phyloP scores from a whole-genome alignment of 1,284 basidiomycete species.

The Ceratobasidium sp. region DNA sequence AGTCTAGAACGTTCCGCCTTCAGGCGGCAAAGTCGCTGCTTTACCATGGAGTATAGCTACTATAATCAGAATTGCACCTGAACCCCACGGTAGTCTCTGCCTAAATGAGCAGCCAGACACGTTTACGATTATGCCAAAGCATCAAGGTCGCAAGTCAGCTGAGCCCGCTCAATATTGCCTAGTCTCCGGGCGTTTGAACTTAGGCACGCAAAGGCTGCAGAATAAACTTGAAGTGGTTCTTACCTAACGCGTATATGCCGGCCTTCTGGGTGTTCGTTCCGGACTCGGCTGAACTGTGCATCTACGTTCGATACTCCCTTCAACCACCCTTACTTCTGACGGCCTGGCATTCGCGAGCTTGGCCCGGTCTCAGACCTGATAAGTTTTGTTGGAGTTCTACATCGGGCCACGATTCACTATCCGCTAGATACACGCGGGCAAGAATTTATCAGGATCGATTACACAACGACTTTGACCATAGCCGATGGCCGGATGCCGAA shows the following conservation, averaged over 20 bases:
- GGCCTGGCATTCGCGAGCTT: no score
- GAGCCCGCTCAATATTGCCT: conserved; percentile 1
- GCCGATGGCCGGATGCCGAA: background rate
- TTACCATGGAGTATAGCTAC: no score
- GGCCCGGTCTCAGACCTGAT: no score
- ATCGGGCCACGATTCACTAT: background rate
- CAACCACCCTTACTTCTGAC: no score
- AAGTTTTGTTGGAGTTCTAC: background rate
- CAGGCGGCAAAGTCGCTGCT: background rate
- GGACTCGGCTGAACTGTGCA: no score
- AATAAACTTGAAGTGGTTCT: background rate
- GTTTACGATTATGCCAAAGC: background rate
- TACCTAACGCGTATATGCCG: background rate
- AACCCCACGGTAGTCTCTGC: background rate
- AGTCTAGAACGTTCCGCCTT: background rate
- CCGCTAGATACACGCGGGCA: background rate
- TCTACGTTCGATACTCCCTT: no score
- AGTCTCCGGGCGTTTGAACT: background rate
- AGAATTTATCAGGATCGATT: background rate
- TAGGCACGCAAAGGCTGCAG: background rate
- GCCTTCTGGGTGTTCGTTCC: background rate
- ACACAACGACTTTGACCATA: background rate
- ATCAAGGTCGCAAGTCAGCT: conserved; percentile 7
- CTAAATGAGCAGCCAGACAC: background rate
- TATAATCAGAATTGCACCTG: background rate